These are phyloP conservation scores for Trichoderma oligosporum DNA, from an alignment of 2,329 filamentous ascomycete genomes.

Conservation along the genomic window DNA sequence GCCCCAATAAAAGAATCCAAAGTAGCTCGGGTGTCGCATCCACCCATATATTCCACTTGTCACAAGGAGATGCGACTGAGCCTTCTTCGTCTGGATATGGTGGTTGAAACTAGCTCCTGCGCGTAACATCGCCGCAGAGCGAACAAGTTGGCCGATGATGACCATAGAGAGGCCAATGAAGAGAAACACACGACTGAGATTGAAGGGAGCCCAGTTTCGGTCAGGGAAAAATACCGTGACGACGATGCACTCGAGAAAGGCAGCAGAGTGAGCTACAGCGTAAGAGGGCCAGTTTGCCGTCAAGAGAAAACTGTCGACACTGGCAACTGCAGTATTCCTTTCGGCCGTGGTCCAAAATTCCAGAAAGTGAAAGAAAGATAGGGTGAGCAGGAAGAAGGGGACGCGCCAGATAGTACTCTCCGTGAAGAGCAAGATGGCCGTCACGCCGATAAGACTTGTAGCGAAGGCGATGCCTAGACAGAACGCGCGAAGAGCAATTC, in stretches of 20 bases:
- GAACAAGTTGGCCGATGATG: slow-evolving; percentile 66
- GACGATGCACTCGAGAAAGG: slow-evolving; percentile 68
- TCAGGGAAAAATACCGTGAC: slow-evolving; percentile 54
- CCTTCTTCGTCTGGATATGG: slow-evolving; percentile 68
- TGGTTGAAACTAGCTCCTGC: slow-evolving; percentile 93
- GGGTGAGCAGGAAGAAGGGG: slow-evolving; percentile 63
- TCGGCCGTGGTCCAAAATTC: slow-evolving; percentile 89
- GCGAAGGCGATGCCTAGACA: slow-evolving; percentile 47
- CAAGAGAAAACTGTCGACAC: slow-evolving; percentile 74
- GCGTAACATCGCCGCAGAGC: slow-evolving; percentile 82
- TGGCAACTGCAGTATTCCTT: slow-evolving; percentile 73
- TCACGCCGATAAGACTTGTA: slow-evolving; percentile 32
- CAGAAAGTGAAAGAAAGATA: slow-evolving; percentile 87
- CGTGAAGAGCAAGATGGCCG: slow-evolving; percentile 35
- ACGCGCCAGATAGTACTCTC: slow-evolving; percentile 55
- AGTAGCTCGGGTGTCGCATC: slow-evolving; percentile 86
- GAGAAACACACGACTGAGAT: slow-evolving; percentile 40
- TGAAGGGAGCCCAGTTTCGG: slow-evolving; percentile 45
- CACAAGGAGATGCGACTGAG: slow-evolving; percentile 71
- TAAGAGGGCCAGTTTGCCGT: slow-evolving; percentile 82
- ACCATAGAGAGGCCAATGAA: slow-evolving; percentile 62
- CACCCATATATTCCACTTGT: slow-evolving; percentile 73
- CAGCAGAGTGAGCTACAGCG: slow-evolving; percentile 73
- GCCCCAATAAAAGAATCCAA: slow-evolving; percentile 98
- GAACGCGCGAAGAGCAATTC: slow-evolving; percentile 57